Base-by-base conservation (phyloP, 768 basidiomycete genomes). In the Naematelia encephala region DNA sequence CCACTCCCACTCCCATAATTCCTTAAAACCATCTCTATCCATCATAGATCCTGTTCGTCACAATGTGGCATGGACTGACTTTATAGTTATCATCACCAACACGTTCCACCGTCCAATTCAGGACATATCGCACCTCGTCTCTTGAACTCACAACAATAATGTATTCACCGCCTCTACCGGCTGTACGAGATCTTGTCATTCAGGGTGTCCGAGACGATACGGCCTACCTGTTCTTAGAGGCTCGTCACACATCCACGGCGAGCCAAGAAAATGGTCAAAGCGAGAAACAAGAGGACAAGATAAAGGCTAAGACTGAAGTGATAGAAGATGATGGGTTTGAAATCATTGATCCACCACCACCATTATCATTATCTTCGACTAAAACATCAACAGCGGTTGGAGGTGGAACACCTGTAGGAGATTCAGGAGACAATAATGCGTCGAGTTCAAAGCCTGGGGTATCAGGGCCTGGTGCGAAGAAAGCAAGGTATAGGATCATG, bases 151-250 rank as follows among this genome's bases (percentile, higher is more conserved):
- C 67, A 0, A 66, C 66, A 2, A 57, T 69, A 21, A 54, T 59
- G 5, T 63, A 62, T 49, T 56, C 63, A 43, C 57, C 49, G 45
- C 54, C 61, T 2, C 14, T 59, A 23, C 25, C 63, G 39, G 11
- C 52, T 21, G 22, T n/a, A 5, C 3, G 25, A 22, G 22, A 30
- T 29, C n/a, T 21, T 16, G 28, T 21, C 27, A 21, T 14, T 8
- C 30, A 21, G 21, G 25, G 48, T 42, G 25, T 62, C 28, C 27
- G 48, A n/a, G 69, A 69, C 28, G 70, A 72, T 50, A 57, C 54
- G 22, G 54, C 68, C 1, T 70, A 70, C 51, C 57, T 73, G 5
- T 66, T 73, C 26, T 39, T 73, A 19, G 68, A 4, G 28, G 25
- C 49, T 8, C 26, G 5, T 16, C 16, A n/a, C 58, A 59, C 39